Conservation (phyloP, 2,329 filamentous ascomycete species). For the Botrytis pseudocinerea region DNA sequence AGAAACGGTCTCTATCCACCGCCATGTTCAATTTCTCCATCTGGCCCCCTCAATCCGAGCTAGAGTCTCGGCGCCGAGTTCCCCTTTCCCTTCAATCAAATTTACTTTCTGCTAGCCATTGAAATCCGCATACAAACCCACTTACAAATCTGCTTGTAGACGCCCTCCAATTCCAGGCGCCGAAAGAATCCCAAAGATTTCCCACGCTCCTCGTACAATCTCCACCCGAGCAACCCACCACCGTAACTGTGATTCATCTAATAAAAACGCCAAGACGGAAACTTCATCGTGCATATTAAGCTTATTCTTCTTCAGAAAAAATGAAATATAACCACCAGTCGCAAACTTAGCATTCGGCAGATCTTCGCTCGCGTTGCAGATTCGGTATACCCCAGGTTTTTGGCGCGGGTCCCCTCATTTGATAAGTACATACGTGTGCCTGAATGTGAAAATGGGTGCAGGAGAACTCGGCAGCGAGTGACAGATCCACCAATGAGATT, state of each 20-base stretch:
- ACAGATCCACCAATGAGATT: conserved; percentile 5
- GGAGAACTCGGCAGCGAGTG: neutral
- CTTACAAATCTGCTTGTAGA: neutral
- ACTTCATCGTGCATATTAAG: conserved; percentile 3
- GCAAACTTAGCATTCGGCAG: neutral
- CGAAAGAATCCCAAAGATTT: neutral
- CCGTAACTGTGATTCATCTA: neutral
- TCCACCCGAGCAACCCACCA: neutral
- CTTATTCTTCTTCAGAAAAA: neutral
- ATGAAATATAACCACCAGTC: conserved; percentile 3
- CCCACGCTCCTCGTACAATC: neutral
- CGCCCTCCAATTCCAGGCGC: neutral
- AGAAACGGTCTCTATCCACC: neutral
- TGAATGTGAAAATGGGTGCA: neutral
- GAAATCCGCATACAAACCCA: neutral
- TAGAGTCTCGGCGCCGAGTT: neutral
- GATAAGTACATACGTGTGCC: neutral
- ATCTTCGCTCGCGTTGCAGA: neutral
- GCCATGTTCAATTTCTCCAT: conserved; percentile 2
- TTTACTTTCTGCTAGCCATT: neutral
- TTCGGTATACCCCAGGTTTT: neutral
- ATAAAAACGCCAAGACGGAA: conserved; percentile 2
- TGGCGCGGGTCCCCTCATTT: neutral
- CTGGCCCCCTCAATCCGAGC: neutral
- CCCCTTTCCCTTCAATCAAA: neutral